A percentile compares a stretch with the other conserved stretches of the same genome.
phyloP scores from a whole-genome alignment of 129 eudicot species.

The Deinandra increscens region DNA sequence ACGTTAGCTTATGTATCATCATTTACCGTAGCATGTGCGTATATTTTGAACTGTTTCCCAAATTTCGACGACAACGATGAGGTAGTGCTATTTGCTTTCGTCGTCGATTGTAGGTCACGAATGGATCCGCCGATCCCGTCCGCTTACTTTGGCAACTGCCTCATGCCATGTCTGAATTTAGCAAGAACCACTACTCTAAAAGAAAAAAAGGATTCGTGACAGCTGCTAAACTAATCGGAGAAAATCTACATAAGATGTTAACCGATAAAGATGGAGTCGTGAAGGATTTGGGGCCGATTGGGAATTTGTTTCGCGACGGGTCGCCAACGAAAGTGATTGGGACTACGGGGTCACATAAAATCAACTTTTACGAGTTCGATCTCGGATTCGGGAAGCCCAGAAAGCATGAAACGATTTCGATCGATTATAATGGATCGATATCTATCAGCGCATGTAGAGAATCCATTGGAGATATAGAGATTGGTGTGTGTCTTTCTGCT shows the following conservation, averaged over 20 bases:
- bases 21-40: not conserved
- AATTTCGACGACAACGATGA: not conserved
- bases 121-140: not conserved
- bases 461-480: not conserved
- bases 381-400: not conserved
- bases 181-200: not conserved
- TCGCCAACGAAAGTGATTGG: not conserved
- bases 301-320: not conserved
- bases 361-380: not conserved
- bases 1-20: not conserved
- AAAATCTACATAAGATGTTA: not conserved
- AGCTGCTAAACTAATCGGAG: not conserved
- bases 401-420: conserved; percentile 2
- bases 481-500: not conserved
- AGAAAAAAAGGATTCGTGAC: not conserved
- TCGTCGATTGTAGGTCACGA: not conserved
- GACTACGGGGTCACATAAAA: not conserved
- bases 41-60: not conserved
- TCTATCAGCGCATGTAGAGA: not conserved
- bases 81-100: not conserved
- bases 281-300: not conserved
- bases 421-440: not conserved
- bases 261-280: not conserved
- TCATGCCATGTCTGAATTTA: not conserved
- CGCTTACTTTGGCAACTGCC: not conserved